These are phyloP conservation scores for Phytophthora brassicae DNA, from an alignment of 352 stramenopile species.

Conservation along the genomic window DNA sequence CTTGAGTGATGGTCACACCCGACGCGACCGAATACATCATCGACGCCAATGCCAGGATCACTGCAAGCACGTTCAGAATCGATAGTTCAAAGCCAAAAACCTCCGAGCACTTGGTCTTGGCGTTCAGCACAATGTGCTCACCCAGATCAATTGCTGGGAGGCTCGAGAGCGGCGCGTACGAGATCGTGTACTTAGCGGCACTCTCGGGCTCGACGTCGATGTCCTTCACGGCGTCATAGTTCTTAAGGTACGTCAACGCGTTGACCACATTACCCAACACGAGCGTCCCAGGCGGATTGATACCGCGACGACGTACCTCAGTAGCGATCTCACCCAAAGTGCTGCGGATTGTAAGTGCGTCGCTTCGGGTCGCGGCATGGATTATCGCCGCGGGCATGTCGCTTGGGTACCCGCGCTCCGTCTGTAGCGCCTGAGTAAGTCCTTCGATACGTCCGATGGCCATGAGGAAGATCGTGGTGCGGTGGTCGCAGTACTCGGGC, in stretches of 20 bases:
- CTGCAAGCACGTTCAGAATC: constrained; percentile 19
- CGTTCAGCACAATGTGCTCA: constrained; percentile 60
- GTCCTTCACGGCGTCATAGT: constrained; percentile 56
- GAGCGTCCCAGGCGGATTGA: constrained; percentile 92
- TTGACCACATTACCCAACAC: constrained; percentile 94
- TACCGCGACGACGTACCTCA: constrained; percentile 79
- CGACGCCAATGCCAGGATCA: constrained; percentile 26
- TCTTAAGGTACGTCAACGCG: constrained; percentile 63
- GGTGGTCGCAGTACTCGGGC: constrained; percentile 94
- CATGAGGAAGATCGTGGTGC: constrained; percentile 98
- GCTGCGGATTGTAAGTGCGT: constrained; percentile 88
- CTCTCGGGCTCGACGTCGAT: constrained; percentile 19
- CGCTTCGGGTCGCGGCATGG: constrained; percentile 90
- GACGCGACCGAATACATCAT: constrained; percentile 31
- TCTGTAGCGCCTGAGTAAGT: constrained; percentile 81
- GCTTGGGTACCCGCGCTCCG: constrained; percentile 85
- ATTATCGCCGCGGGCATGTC: constrained; percentile 93
- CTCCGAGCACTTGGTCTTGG: constrained; percentile 32
- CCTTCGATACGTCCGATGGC: constrained; percentile 92
- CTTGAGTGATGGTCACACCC: constrained; percentile 14
- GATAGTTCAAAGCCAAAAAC: constrained; percentile 26
- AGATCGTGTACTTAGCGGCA: constrained; percentile 63
- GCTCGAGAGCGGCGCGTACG: constrained; percentile 52
- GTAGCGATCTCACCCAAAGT: constrained; percentile 90
- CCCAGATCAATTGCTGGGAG: constrained; percentile 56